phyloP scores from a whole-genome alignment of 2,329 filamentous ascomycete genomes.

The Cryphonectria nitschkei region DNA sequence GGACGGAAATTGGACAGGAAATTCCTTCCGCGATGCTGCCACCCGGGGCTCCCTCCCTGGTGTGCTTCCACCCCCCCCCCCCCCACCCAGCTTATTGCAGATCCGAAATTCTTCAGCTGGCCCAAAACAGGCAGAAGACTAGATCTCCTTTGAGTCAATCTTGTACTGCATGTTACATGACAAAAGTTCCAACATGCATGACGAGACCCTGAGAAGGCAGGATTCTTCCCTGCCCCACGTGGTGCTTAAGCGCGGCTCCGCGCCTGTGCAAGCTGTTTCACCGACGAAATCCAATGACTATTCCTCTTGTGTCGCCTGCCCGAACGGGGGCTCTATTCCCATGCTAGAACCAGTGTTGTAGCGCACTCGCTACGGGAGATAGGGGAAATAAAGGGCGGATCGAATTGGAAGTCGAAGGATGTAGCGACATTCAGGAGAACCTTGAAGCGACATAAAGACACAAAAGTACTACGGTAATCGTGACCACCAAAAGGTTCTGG shows the following conservation, averaged over 20 bases:
- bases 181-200: background rate
- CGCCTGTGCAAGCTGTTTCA: background rate
- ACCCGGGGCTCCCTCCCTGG: too few relatives aligned
- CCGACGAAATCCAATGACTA: background rate
- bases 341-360: background rate
- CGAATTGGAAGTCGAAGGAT: background rate
- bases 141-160: background rate
- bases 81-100: background rate
- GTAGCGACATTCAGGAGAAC: background rate
- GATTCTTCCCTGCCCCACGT: background rate
- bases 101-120: background rate
- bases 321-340: too few relatives aligned
- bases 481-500: too few relatives aligned
- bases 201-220: background rate
- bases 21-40: background rate
- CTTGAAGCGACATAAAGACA: background rate
- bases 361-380: background rate
- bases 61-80: too few relatives aligned
- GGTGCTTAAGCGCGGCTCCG: background rate
- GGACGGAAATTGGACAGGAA: slow-evolving; percentile 2
- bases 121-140: background rate
- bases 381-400: background rate
- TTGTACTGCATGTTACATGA: background rate
- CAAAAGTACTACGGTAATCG: background rate
- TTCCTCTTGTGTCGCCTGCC: background rate